Evolutionary conservation across 2,329 filamentous ascomycete genomes (phyloP).

Genomic region (Epicoccum sorghinum): DNA sequence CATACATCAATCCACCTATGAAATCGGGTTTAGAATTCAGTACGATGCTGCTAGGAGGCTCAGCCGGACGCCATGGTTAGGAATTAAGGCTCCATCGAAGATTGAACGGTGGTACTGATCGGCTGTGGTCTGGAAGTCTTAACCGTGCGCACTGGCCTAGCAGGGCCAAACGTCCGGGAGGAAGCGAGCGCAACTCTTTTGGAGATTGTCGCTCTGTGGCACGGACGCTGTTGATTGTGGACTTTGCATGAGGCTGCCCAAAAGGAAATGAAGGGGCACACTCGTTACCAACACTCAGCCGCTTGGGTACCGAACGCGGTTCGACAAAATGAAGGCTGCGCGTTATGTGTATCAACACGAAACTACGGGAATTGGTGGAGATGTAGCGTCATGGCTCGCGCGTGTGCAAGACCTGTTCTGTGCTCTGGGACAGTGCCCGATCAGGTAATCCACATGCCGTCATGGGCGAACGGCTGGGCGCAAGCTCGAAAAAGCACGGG

Average conservation of each 20-base stretch:
- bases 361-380: conserved; percentile 38
- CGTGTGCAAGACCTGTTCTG: conserved; percentile 25
- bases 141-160: conserved; percentile 39
- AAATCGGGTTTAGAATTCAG: conserved; percentile 17
- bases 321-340: conserved; percentile 41
- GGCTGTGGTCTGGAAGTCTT: conserved; percentile 28
- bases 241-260: conserved; percentile 35
- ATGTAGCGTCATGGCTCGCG: conserved; percentile 16
- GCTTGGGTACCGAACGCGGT: conserved; percentile 40
- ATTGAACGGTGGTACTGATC: conserved; percentile 22
- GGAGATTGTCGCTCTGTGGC: conserved; percentile 43
- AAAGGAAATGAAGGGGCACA: conserved; percentile 49
- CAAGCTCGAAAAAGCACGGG: conserved; percentile 10
- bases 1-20: neutral
- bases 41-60: conserved; percentile 20
- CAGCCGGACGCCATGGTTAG: conserved; percentile 32
- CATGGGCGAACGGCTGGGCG: conserved; percentile 23
- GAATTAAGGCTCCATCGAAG: conserved; percentile 19
- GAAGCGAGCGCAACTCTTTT: conserved; percentile 44
- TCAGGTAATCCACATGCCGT: conserved; percentile 39
- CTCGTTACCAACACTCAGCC: conserved; percentile 40
- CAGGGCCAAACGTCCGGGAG: conserved; percentile 49
- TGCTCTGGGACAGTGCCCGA: conserved; percentile 33
- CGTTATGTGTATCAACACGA: conserved; percentile 45
- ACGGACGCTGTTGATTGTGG: conserved; percentile 37